Conservation (phyloP, 208 protist genomes). For the Phytomonas sp. region DNA sequence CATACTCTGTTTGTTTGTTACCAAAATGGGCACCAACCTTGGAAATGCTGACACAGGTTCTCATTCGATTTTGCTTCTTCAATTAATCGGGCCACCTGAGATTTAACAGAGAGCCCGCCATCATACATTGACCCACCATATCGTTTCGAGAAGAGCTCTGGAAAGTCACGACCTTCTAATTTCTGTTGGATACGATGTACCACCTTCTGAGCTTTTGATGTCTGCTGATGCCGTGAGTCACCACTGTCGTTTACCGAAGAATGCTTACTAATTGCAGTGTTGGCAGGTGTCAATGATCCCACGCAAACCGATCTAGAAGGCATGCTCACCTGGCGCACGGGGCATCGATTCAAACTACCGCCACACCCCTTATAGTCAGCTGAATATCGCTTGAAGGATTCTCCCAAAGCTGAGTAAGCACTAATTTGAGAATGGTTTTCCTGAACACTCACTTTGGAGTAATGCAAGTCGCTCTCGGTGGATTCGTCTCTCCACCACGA, state of each 20-base stretch:
- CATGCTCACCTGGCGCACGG: neutral
- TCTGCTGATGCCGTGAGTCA: conserved; percentile 45
- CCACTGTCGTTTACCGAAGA: neutral
- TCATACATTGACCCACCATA: conserved; percentile 15
- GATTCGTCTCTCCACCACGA: conserved; percentile 94
- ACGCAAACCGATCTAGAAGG: neutral
- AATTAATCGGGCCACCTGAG: conserved; percentile 92
- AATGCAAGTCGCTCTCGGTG: conserved; percentile 12
- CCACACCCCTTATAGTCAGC: neutral
- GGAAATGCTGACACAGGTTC: conserved; percentile 98
- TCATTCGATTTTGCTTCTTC: conserved; percentile 96
- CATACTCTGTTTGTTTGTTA: conserved; percentile 24
- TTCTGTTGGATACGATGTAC: conserved; percentile 97
- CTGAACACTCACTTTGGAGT: neutral
- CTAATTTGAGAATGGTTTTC: conserved; percentile 12
- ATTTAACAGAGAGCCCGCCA: conserved; percentile 68
- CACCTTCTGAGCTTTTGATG: conserved; percentile 92
- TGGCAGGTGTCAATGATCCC: conserved; percentile 94
- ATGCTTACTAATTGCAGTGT: conserved; percentile 22
- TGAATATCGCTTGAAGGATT: conserved; percentile 21
- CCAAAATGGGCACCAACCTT: conserved; percentile 99
- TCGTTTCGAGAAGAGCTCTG: conserved; percentile 8
- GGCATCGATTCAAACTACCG: neutral
- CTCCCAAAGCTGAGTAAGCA: conserved; percentile 29
- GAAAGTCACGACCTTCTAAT: conserved; percentile 96